Evolutionary conservation across 192 early-diverging fungal species (phyloP).

Genomic region (Mortierella hygrophila): DNA sequence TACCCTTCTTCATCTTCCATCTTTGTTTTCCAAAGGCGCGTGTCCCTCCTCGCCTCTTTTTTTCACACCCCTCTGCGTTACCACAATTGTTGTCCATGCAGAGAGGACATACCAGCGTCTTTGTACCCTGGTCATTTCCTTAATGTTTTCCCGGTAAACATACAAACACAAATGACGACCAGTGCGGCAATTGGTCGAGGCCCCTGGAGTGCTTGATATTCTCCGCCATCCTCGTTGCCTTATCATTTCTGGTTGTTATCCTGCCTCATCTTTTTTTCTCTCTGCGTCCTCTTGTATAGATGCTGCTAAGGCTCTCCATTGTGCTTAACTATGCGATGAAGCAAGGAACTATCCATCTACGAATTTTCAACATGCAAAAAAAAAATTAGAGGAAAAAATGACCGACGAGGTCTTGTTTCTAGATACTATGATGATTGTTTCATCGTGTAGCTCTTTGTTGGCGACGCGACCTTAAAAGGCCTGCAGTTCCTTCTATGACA

Average conservation of each 20-base stretch:
- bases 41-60: background rate
- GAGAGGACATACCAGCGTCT: background rate
- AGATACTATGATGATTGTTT: too few relatives aligned
- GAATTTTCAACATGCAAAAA: too few relatives aligned
- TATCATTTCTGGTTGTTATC: background rate
- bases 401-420: background rate
- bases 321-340: background rate
- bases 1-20: background rate
- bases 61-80: background rate
- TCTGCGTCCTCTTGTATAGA: background rate
- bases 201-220: background rate
- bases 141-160: conserved; percentile 3
- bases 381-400: background rate
- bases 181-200: background rate
- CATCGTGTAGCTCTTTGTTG: too few relatives aligned
- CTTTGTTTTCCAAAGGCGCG: background rate
- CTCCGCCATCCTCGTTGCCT: background rate
- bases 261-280: background rate
- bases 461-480: too few relatives aligned
- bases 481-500: too few relatives aligned
- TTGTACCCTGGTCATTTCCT: background rate
- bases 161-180: background rate
- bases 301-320: background rate
- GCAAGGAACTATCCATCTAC: too few relatives aligned
- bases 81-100: background rate